phyloP scores from a whole-genome alignment of 352 stramenopile species.

The Pythium chondricola region DNA sequence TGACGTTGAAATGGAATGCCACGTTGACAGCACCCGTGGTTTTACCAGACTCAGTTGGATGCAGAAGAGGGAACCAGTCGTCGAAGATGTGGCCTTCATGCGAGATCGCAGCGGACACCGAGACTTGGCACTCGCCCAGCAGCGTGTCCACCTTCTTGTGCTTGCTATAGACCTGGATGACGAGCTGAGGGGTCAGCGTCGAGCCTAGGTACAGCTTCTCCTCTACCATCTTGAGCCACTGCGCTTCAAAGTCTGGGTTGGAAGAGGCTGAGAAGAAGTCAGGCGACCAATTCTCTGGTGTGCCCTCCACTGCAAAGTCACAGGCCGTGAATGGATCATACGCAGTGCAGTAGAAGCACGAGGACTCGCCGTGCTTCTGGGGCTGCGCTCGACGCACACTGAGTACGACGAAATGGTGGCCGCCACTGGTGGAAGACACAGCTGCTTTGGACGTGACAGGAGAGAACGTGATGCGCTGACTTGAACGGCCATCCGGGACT shows the following conservation, averaged over 20 bases:
- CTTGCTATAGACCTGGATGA: conserved; percentile 65
- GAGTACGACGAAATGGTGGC: conserved; percentile 64
- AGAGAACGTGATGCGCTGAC: conserved; percentile 47
- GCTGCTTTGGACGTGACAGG: conserved; percentile 9
- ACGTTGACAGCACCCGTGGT: conserved; percentile 37
- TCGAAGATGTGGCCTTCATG: conserved; percentile 71
- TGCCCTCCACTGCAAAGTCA: conserved; percentile 71
- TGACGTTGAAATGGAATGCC: conserved; percentile 57
- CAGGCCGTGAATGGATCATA: conserved; percentile 77
- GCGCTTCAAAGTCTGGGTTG: conserved; percentile 38
- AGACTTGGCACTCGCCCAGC: conserved; percentile 70
- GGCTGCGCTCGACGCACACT: conserved; percentile 55
- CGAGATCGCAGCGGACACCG: conserved; percentile 58
- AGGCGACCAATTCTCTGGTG: conserved; percentile 42
- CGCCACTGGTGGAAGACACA: background rate
- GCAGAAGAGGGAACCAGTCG: conserved; percentile 43
- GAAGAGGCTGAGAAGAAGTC: conserved; percentile 58
- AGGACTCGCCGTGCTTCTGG: conserved; percentile 11
- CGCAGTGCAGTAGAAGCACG: conserved; percentile 69
- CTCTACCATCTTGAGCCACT: conserved; percentile 47
- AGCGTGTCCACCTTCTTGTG: conserved; percentile 61
- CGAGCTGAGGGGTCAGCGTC: conserved; percentile 60
- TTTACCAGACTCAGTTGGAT: conserved; percentile 18
- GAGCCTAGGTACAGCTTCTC: conserved; percentile 40
- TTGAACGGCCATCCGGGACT: conserved; percentile 29